A percentile compares a stretch with the other conserved stretches of the same genome.
These are phyloP conservation scores for Colletotrichum sp. DNA, from an alignment of 2,329 filamentous ascomycete species.

Conservation along the genomic window DNA sequence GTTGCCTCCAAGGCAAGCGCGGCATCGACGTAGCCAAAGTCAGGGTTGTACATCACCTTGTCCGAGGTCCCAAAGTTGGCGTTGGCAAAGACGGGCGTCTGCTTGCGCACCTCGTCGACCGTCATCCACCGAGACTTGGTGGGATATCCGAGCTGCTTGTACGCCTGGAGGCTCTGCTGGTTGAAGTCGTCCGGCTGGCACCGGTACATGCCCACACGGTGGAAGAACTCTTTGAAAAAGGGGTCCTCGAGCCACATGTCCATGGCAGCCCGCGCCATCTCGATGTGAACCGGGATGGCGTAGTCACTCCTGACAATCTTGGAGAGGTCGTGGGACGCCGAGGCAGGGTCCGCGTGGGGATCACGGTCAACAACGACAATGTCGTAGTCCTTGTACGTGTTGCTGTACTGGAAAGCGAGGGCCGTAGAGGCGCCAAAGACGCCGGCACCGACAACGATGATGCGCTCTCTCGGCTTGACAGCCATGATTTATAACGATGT, in stretches of 20 bases:
- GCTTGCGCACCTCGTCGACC: slow-evolving; percentile 55
- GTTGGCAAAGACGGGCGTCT: slow-evolving; percentile 62
- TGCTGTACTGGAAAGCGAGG: slow-evolving; percentile 29
- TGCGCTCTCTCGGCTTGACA: background rate
- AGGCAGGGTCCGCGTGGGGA: slow-evolving; percentile 39
- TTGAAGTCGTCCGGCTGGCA: slow-evolving; percentile 47
- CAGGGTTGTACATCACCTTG: slow-evolving; percentile 61
- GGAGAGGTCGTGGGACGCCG: slow-evolving; percentile 52
- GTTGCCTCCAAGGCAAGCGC: slow-evolving; percentile 61
- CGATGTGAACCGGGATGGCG: slow-evolving; percentile 42
- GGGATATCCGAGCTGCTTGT: slow-evolving; percentile 39
- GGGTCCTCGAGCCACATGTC: slow-evolving; percentile 44
- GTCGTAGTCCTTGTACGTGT: slow-evolving; percentile 24
- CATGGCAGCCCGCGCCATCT: slow-evolving; percentile 44
- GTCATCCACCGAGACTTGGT: slow-evolving; percentile 46
- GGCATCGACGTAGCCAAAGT: slow-evolving; percentile 64
- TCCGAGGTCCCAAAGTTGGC: slow-evolving; percentile 61
- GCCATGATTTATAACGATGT: background rate
- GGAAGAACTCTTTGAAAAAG: slow-evolving; percentile 58
- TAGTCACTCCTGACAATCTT: slow-evolving; percentile 50
- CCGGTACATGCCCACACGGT: slow-evolving; percentile 61
- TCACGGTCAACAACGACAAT: slow-evolving; percentile 42
- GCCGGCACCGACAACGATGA: slow-evolving; percentile 47
- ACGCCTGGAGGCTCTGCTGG: slow-evolving; percentile 43
- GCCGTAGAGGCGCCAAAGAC: slow-evolving; percentile 50